Conservation (phyloP, 257 asterid species). For the Solanum acaule region DNA sequence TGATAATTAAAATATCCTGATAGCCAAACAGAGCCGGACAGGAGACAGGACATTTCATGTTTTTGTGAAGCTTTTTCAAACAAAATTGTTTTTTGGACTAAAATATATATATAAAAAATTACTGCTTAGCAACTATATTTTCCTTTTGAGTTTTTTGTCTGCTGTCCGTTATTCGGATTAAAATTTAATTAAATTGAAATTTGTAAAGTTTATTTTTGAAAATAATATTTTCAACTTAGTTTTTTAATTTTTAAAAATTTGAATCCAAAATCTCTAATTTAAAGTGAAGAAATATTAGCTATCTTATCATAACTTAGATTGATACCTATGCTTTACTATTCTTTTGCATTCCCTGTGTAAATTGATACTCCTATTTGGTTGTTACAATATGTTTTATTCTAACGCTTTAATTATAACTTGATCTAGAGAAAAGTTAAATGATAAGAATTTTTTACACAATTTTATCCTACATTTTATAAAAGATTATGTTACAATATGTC, state of each 20-base stretch:
- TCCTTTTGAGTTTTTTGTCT: too few relatives aligned
- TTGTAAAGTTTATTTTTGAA: background rate
- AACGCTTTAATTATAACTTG: background rate
- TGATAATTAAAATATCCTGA: background rate
- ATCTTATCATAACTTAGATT: background rate
- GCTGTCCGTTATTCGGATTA: fast-evolving
- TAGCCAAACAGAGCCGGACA: background rate
- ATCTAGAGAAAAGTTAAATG: too few relatives aligned
- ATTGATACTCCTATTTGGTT: background rate
- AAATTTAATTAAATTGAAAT: background rate
- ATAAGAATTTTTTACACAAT: too few relatives aligned
- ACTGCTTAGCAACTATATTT: too few relatives aligned
- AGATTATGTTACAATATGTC: too few relatives aligned
- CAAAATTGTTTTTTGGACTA: background rate
- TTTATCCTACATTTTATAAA: too few relatives aligned
- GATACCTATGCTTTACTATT: background rate
- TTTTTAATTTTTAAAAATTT: background rate
- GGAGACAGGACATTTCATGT: background rate
- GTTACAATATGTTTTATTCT: background rate
- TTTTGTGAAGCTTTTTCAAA: background rate
- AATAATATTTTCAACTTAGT: fast-evolving
- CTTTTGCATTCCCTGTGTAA: background rate
- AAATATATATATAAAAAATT: background rate
- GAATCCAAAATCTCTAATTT: fast-evolving
- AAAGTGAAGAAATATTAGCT: fast-evolving